Evolutionary conservation across 1,284 basidiomycete genomes (phyloP).

Genomic region (Naganishia sp.): DNA sequence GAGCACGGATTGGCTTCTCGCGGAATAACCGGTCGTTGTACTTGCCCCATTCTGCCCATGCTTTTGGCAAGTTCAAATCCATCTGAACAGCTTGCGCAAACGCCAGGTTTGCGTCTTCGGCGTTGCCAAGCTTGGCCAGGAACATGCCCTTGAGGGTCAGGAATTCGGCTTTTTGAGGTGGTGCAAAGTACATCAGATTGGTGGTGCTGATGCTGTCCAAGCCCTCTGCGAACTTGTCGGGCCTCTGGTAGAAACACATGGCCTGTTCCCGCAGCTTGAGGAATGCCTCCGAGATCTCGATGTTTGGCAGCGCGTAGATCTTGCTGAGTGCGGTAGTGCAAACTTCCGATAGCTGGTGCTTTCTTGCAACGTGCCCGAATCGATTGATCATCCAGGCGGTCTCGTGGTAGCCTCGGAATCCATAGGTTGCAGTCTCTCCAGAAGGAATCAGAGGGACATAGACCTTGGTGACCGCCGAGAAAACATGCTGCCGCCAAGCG

Average conservation of each 20-base stretch:
- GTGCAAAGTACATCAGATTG: conserved; percentile 97
- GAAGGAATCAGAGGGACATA: conserved; percentile 84
- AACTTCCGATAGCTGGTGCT: conserved; percentile 94
- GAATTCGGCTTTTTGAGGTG: conserved; percentile 94
- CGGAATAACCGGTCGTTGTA: conserved; percentile 90
- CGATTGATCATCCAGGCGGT: conserved; percentile 99
- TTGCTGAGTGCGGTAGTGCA: conserved; percentile 94
- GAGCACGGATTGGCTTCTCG: conserved; percentile 47
- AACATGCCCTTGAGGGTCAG: conserved; percentile 99
- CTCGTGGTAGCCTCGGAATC: conserved; percentile 98
- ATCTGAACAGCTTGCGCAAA: conserved; percentile 95
- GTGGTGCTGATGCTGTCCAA: conserved; percentile 99
- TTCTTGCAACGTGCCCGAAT: conserved; percentile 98
- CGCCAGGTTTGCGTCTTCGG: conserved; percentile 87
- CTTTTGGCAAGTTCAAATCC: conserved; percentile 92
- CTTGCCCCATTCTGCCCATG: conserved; percentile 98
- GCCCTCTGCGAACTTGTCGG: conserved; percentile 88
- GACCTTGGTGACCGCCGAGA: conserved; percentile 92
- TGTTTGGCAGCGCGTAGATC: conserved; percentile 98
- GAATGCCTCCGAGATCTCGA: conserved; percentile 99
- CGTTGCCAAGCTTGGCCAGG: conserved; percentile 80
- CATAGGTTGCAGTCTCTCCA: conserved; percentile 67
- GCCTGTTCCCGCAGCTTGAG: conserved; percentile 98
- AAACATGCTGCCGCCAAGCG: conserved; percentile 91
- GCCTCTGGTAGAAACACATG: conserved; percentile 97